Base-by-base conservation (phyloP, 306 rosid species). In the Alnus glutinosa region DNA sequence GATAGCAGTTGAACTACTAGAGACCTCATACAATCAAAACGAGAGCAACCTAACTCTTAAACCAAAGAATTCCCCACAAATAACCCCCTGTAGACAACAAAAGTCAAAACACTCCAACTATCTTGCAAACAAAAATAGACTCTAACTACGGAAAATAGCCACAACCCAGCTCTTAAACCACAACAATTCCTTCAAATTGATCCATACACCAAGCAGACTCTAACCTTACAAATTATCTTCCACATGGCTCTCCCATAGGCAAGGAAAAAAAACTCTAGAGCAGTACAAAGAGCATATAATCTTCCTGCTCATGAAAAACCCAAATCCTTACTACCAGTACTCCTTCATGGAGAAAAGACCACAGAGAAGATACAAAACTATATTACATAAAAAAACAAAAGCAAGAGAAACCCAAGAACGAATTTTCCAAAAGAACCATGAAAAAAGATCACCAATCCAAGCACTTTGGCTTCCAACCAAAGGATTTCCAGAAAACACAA, bases 171-270 rank as follows among this genome's bases (percentile, higher is more conserved):
- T 78, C 74, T 28, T 7, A 42, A 73, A 57, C 18, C 64, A 70
- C 71, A 55, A 64, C 23, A 30, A 70, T 36, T 67, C 57, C 66
- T 16, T 52, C 67, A 59, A 78, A 81, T 28, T 49, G 37, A 68
- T 61, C 55, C 49, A 78, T n/a, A 75, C 28, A 19, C 77, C 75
- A 50, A 73, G 70, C 82, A 81, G 44, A 67, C 61, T 50, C 61
- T n/a, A 73, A 73, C 82, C 46, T 80, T 75, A 34, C 61, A 23
- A 4, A 42, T 58, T 14, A 74, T 30, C 85, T 63, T 73, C 67
- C 47, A 47, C 3, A 16, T 46, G 70, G 71, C 80, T 50, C 37
- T 66, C 23, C 61, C 75, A 57, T 74, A 44, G 12, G 44, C 32
- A 23, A 75, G 63, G 46, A 55, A 55, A 18, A 36, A 66, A n/a